phyloP scores from a whole-genome alignment of 192 early-diverging fungal species.

The Rhizoclosmatium globosum region DNA sequence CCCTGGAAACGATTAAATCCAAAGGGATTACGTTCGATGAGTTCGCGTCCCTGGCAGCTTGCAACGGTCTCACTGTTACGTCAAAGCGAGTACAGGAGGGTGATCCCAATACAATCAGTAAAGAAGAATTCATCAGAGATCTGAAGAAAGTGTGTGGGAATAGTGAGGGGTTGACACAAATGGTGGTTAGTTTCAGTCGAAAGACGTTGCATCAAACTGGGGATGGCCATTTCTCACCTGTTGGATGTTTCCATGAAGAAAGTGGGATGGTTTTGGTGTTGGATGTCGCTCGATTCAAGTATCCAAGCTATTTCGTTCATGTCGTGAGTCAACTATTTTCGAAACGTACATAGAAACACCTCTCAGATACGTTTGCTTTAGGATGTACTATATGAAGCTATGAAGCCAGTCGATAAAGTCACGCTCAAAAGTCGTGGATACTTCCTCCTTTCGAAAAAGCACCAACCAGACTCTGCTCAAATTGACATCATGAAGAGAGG shows the following conservation, averaged over 20 bases:
- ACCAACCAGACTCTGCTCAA: constrained; percentile 41
- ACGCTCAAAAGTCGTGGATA: constrained; percentile 87
- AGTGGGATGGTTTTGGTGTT: constrained; percentile 80
- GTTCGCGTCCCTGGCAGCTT: constrained; percentile 88
- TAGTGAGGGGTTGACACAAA: constrained; percentile 72
- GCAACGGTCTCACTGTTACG: constrained; percentile 79
- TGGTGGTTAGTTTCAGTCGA: constrained; percentile 90
- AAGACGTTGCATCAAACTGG: constrained; percentile 84
- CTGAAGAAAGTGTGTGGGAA: constrained; percentile 70
- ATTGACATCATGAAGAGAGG: neutral
- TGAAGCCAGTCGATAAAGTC: constrained; percentile 82
- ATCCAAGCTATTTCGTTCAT: constrained; percentile 86
- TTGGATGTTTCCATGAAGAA: constrained; percentile 83
- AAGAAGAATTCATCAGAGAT: constrained; percentile 84
- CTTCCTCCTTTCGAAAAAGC: constrained; percentile 70
- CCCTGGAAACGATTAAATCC: constrained; percentile 74
- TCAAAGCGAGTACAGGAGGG: constrained; percentile 74
- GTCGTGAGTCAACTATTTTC: too few species aligned
- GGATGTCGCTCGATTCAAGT: constrained; percentile 91
- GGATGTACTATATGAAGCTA: constrained; percentile 79
- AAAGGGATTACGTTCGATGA: constrained; percentile 91
- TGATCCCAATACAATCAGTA: constrained; percentile 35
- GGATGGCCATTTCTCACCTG: constrained; percentile 94
- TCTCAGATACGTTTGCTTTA: too few species aligned
- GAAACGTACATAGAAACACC: too few species aligned